Base-by-base conservation (phyloP, 2,329 filamentous ascomycete genomes). In the Mycosphaerella arachidis region DNA sequence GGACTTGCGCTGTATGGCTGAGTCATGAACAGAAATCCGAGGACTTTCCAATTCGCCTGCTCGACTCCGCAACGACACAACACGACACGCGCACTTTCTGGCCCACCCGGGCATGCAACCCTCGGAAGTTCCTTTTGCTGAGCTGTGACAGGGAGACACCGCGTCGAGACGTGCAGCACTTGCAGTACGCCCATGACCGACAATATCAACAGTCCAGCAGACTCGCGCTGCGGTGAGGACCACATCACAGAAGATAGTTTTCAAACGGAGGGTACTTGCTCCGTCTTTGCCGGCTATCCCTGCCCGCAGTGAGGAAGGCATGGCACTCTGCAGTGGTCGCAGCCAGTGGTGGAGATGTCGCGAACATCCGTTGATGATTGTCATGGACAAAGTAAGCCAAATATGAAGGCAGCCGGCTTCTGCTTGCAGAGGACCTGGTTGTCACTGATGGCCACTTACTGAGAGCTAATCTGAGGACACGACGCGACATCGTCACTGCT, bases 231-330 rank as follows among this genome's bases (percentile, higher is more conserved):
- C 67, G 58, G 63, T 70, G 68, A 70, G 63, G 67, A 66, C 61
- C 61, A 61, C 45, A 53, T 60, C 29, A 56, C 55, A 66, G 66
- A 70, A 48, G 69, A 72, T 74, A 74, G 72, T 74, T 74, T 74
- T 74, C 72, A 74, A 74, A 72, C 72, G 71, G 64, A 71, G 66
- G 66, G 59, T 67, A 66, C 65, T 71, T 64, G 72, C 70, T 72
- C 68, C 69, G 68, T 69, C 65, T 64, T 61, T 20, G 53, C 59
- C 52, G 55, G 57, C 56, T 55, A 45, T 57, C 27, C 30, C 37
- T 54, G 55, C 27, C 55, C 51, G 58, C 35, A 18, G 65, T 50
- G 60, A 70, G 65, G 68, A 70, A 54, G 62, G 58, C 57, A 58
- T 48, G 54, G 18, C 29, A 6, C 16, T 40, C 40, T 43, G 30